These are phyloP conservation scores for Ambrosia artemisiifolia DNA, from an alignment of 129 eudicot species.

Conservation along the genomic window DNA sequence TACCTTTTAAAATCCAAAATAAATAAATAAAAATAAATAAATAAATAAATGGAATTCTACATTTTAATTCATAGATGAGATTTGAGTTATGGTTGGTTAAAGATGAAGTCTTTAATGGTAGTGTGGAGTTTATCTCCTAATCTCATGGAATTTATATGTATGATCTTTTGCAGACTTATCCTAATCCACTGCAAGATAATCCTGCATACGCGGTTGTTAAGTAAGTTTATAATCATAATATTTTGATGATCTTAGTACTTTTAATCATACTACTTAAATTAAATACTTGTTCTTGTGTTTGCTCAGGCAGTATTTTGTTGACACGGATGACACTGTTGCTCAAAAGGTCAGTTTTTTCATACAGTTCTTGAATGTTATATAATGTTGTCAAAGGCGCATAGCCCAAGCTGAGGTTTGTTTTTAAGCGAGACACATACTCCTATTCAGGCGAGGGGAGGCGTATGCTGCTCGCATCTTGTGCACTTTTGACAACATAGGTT, in stretches of 20 bases:
- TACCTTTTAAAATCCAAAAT: neutral
- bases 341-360: conserved; percentile 55
- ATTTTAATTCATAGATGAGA: neutral
- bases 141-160: conserved; percentile 13
- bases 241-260: neutral
- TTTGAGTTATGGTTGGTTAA: neutral
- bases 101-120: neutral
- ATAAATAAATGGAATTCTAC: neutral
- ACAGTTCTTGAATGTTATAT: neutral
- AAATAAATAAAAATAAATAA: too few species aligned
- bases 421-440: too few species aligned
- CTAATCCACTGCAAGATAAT: conserved; percentile 84
- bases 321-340: conserved; percentile 64
- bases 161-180: conserved; percentile 53
- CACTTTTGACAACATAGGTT: too few species aligned
- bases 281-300: conserved; percentile 7
- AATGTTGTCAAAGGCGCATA: neutral
- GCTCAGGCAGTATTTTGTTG: conserved; percentile 87
- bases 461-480: too few species aligned
- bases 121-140: neutral
- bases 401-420: too few species aligned
- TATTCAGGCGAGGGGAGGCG: too few species aligned
- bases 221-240: conserved; percentile 36
- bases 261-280: neutral
- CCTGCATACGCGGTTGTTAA: conserved; percentile 86